Percentiles rank a stretch among this genome's conserved stretches.
These are phyloP conservation scores for Logfia minima DNA, from an alignment of 129 eudicot genomes.

Conservation along the genomic window DNA sequence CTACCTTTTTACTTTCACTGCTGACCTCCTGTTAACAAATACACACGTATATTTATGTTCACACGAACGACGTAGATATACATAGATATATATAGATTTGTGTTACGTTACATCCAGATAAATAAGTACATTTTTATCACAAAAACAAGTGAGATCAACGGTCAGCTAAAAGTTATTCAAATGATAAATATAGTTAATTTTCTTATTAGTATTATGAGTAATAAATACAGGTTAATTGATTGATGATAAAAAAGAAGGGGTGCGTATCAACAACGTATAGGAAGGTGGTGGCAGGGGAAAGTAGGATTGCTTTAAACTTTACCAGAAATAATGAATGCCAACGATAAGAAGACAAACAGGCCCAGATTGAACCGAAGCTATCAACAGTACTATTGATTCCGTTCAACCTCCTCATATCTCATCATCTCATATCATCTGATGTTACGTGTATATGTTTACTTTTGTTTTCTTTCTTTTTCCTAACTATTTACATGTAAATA, in stretches of 20 bases:
- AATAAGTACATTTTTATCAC: too few species aligned
- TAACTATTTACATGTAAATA: too few species aligned
- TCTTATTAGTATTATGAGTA: too few species aligned
- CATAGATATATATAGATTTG: not conserved
- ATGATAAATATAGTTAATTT: too few species aligned
- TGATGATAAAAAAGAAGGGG: not conserved
- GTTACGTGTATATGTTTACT: constrained; percentile 10
- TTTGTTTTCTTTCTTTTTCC: not conserved
- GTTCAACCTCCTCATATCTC: not conserved
- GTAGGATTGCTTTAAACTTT: not conserved
- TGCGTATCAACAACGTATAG: not conserved
- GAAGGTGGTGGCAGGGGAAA: constrained; percentile 8
- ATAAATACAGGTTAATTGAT: too few species aligned
- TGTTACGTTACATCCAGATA: too few species aligned
- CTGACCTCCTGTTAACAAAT: constrained; percentile 2
- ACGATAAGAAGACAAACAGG: constrained; percentile 28
- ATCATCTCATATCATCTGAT: constrained; percentile 2
- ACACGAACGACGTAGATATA: not conserved
- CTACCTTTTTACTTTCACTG: constrained; percentile 14
- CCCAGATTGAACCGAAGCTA: constrained; percentile 23
- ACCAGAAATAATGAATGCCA: constrained; percentile 29
- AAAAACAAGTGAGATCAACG: too few species aligned
- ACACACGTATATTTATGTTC: not conserved
- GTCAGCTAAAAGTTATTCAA: too few species aligned
- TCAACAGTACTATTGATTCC: constrained; percentile 26